Evolutionary conservation across 768 basidiomycete genomes (phyloP), one percentile per base, ranked within the genome.

Genomic region (Boletus vinaceobasis): DNA sequence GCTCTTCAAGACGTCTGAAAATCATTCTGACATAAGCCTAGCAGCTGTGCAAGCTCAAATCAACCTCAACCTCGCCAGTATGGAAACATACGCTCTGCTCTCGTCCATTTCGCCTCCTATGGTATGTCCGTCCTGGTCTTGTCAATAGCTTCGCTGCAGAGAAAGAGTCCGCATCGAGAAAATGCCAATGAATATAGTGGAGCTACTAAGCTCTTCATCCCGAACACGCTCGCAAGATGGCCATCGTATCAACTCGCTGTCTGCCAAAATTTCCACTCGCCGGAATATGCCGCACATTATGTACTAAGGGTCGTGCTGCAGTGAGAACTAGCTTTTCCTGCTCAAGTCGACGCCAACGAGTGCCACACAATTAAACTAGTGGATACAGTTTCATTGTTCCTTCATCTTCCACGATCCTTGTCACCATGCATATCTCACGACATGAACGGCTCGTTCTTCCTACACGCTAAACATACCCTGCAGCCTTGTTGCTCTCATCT

Each of bases 401-500:
- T n/a, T n/a, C 23, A 36, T 21, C 17, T 26, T 35, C 46, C 21
- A 23, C 21, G 5, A 35, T 17, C 10, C 5, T 32, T 19, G n/a
- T 6, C 21, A 15, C 19, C 2, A 21, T 21, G 4, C 19, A 33
- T 10, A 33, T 46, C 1, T 14, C 31, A 21, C 19, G 21, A 33
- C 10, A 33, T 1, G 32, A 6, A 35, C 1, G 33, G 23, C 15
- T 2, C 7, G 19, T 52, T 6, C 7, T 32, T 17, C 47, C 48
- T 29, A 47, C 47, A 53, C 4, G n/a, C 44, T 37, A 68, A 33
- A 55, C 40, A 44, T 61, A 72, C 2, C 74, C 75, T 1, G 68
- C 71, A 29, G 52, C 47, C 15, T 53, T 50, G 60, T 85, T 84
- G 55, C 75, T 81, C 58, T 77, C 74, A 50, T 86, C 83, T 0